Percentiles rank a stretch among this genome's conserved stretches.
phyloP scores from a whole-genome alignment of 768 basidiomycete species.

The Lactarius psammicola region DNA sequence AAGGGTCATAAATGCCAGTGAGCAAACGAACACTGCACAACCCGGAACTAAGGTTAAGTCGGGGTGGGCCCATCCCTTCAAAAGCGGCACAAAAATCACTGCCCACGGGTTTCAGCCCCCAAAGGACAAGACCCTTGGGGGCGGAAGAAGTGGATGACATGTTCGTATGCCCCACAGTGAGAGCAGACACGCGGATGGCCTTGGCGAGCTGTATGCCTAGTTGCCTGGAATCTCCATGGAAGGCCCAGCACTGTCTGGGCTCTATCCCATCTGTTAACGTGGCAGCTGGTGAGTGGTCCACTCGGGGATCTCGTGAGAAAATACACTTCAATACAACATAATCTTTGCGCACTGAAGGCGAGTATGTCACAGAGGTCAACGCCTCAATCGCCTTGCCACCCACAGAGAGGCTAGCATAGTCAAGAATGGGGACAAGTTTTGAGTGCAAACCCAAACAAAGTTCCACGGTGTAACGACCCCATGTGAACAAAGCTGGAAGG shows the following conservation, averaged over 20 bases:
- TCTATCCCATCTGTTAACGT: too few relatives aligned
- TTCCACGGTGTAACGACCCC: neutral
- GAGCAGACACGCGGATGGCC: neutral
- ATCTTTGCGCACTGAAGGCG: neutral
- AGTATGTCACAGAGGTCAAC: neutral
- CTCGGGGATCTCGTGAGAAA: neutral
- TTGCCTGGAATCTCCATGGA: neutral
- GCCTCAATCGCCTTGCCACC: neutral
- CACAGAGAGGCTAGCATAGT: neutral
- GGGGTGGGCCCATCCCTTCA: neutral
- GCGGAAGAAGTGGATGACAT: neutral
- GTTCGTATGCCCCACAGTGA: neutral
- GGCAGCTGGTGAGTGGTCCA: neutral
- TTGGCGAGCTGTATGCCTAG: neutral
- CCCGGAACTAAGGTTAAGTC: neutral
- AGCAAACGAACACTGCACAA: neutral
- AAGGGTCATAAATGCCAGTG: neutral
- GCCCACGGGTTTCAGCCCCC: neutral
- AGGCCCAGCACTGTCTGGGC: neutral
- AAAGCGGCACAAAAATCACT: neutral
- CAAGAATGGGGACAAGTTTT: neutral
- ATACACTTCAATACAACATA: neutral
- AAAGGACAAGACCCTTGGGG: neutral
- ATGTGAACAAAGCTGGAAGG: neutral
- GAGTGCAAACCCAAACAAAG: neutral